A percentile compares a stretch with the other conserved stretches of the same genome.
Conservation (phyloP, 108 stramenopile species). For the Skeletonema potamos region DNA sequence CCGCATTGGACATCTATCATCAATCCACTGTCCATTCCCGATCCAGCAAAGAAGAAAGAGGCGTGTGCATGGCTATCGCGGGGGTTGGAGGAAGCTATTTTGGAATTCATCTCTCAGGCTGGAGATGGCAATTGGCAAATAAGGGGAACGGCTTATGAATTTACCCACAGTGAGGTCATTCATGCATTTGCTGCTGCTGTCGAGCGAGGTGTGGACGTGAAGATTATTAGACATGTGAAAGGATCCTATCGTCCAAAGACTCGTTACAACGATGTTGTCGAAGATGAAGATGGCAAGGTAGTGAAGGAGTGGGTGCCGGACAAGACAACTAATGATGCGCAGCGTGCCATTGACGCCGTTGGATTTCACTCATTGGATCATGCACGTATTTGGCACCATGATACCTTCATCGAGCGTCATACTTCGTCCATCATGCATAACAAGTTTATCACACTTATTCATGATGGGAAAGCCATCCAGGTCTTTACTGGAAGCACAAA, state of each 20-base stretch:
- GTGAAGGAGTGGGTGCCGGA: constrained; percentile 44
- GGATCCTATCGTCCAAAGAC: constrained; percentile 15
- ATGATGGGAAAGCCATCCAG: constrained; percentile 10
- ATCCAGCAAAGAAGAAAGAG: constrained; percentile 28
- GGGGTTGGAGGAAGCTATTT: constrained; percentile 37
- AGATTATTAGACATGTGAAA: constrained; percentile 42
- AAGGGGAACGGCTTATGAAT: constrained; percentile 34
- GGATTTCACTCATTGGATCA: constrained; percentile 21
- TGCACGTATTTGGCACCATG: constrained; percentile 35
- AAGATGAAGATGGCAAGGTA: constrained; percentile 30
- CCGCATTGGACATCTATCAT: constrained; percentile 21
- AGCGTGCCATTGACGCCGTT: constrained; percentile 24
- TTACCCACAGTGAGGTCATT: constrained; percentile 35
- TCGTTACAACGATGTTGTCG: constrained; percentile 13
- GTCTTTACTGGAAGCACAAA: constrained; percentile 41
- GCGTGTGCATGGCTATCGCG: constrained; percentile 42
- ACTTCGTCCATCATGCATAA: constrained; percentile 43
- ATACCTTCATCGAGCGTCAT: constrained; percentile 46
- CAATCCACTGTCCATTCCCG: constrained; percentile 35
- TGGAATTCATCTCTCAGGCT: constrained; percentile 34
- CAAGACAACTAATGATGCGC: constrained; percentile 15
- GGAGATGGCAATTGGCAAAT: constrained; percentile 17
- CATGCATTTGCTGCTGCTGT: constrained; percentile 36
- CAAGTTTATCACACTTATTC: constrained; percentile 40
- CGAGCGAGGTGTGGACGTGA: constrained; percentile 40